Base-by-base conservation (phyloP, 116 monocot species). In the Dioscorea cayenensis region DNA sequence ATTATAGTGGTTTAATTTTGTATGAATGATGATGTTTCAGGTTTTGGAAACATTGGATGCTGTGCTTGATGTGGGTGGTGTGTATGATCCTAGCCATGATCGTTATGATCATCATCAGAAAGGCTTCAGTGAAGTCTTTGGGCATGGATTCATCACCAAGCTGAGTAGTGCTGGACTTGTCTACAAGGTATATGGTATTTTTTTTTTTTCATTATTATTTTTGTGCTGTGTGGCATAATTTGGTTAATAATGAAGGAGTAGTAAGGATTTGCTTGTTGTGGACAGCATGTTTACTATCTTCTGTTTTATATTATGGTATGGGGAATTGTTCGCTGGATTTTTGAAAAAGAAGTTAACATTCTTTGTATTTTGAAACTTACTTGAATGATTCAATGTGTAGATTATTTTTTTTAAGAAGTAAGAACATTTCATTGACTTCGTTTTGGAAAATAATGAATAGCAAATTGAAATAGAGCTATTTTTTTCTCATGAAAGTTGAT, bases 131-230 rank as follows among this genome's bases (percentile, higher is more conserved):
- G 89, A 99, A 69, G 82, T 88, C 60, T 90, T 96, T 77, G 96
- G 92, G 19, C 80, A 92, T 83, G 96, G 90, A 21, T 96, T 96
- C 69, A 81, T 50, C 66, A 96, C 96, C 63, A 97, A 93, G 79
- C 81, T 96, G 27, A 96, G 92, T 70, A 90, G 92, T 68, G 96
- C 92, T 22, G 95, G 95, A 7, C 86, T 96, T 60, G 84, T 96
- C 27, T 96, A 96, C 68, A 96, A 96, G 92, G 96, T 96, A 77
- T 22, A 70, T n/a, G n/a, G 3, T n/a, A 16, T 18, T 10, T 12
- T 0, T 18, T 10, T 12, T 0, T 10, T 12, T 12, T 43, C 43
- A 10, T 7, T 43, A 8, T 43, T 43, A 43, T 43, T 9, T 43
- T 43, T 12, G 43, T 43, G 43, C 43, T 43, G 43, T 43, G 43